Evolutionary conservation across 2,329 filamentous ascomycete species (phyloP).

Genomic region (Aciculosporium take): DNA sequence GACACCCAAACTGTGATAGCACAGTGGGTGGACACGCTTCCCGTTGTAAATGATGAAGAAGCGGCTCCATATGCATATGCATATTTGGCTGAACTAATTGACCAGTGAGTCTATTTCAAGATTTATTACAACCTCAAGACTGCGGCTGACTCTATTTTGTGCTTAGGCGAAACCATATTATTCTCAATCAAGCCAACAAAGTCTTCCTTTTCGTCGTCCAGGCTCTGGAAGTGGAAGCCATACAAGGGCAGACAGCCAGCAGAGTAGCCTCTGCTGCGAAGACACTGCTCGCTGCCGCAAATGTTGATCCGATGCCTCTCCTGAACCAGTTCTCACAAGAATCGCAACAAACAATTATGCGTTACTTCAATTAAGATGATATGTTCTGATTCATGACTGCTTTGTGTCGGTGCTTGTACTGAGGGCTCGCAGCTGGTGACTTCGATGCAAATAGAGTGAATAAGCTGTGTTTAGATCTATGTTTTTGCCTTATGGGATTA

Average conservation of each 20-base stretch:
- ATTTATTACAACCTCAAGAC: neutral
- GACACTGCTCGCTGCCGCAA: constrained; percentile 56
- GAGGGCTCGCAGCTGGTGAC: neutral
- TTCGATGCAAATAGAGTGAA: neutral
- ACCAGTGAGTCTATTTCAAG: constrained; percentile 57
- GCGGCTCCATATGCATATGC: constrained; percentile 91
- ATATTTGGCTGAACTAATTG: constrained; percentile 81
- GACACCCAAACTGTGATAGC: constrained; percentile 62
- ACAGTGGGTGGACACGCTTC: constrained; percentile 86
- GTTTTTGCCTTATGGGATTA: neutral
- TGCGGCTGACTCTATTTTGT: constrained; percentile 14
- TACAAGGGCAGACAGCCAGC: constrained; percentile 69
- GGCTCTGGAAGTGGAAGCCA: constrained; percentile 78
- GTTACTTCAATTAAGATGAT: constrained; percentile 52
- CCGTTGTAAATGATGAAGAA: constrained; percentile 90
- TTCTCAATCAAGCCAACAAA: constrained; percentile 63
- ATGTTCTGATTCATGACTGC: neutral
- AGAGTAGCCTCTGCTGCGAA: constrained; percentile 69
- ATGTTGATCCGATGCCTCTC: constrained; percentile 61
- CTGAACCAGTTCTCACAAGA: constrained; percentile 64
- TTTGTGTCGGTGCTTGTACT: neutral
- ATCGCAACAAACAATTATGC: constrained; percentile 65
- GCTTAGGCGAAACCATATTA: constrained; percentile 72
- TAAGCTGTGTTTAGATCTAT: neutral
- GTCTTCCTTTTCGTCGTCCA: constrained; percentile 76